Base-by-base conservation (phyloP, 2,329 filamentous ascomycete species). In the Epichloe aotearoae region DNA sequence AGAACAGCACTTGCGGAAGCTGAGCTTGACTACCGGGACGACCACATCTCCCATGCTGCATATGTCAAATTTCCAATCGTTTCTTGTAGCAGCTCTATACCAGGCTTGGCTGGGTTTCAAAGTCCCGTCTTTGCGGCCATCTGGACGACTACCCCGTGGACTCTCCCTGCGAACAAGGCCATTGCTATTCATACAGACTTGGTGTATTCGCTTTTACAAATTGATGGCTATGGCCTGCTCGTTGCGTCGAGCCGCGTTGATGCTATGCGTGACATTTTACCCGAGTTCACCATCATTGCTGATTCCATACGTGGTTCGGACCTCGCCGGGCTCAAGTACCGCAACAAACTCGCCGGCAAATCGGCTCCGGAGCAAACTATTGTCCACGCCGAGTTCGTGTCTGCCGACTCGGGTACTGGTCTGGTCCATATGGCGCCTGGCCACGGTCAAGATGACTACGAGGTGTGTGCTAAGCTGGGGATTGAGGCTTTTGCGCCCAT, bases 81-180 rank as follows among this genome's bases (percentile, higher is more conserved):
- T 12, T 64, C 63, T 6, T 63, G 66, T 47, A 61, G 57, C 55
- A 58, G 53, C 10, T 55, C 56, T 4, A 56, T 68, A 2, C 60
- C 66, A 0, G 64, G 63, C 11, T 59, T 77, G 47, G 57, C 63
- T 23, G 54, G 56, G 3, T 64, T 77, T 20, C 57, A 66, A 5
- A 73, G 74, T 4, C 69, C 73, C 5, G 62, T 96, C 11, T 84
- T 77, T 63, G 88, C 86, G n/a, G 76, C 93, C n/a, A 87, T 97
- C 48, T 98, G 93, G 93, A 98, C 93, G 2, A 98, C 93, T 0
- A 98, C 93, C 1, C 93, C 93, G 0, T 98, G 93, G 93, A 98
- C 93, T 0, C 72, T 98, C 5, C 91, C 93, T 0, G 90, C 91
- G 2, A 98, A 98, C 64, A 82, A 81, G 62, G 90, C 88, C 0